Evolutionary conservation across 208 protist genomes (phyloP).

Genomic region (Acanthamoeba polyphaga): DNA sequence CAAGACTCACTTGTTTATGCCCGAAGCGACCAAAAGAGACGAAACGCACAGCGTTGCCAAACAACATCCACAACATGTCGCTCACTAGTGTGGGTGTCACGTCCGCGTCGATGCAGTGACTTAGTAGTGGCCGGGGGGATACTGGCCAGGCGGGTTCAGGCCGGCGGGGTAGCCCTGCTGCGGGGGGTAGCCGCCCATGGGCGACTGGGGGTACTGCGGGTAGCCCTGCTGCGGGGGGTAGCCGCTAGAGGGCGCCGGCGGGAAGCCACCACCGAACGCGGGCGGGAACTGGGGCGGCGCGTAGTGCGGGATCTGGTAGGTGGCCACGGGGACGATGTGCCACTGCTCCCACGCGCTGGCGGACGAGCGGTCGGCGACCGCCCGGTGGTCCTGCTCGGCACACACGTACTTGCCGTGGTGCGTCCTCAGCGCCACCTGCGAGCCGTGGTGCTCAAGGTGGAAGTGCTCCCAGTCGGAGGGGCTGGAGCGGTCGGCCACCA

Average conservation of each 20-base stretch:
- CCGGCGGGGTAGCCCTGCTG: neutral
- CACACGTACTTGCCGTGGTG: conserved; percentile 69
- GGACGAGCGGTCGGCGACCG: neutral
- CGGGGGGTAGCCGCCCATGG: neutral
- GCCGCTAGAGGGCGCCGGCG: too few relatives aligned
- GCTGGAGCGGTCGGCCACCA: neutral
- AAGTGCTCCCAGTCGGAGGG: neutral
- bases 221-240: neutral
- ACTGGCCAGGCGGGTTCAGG: neutral
- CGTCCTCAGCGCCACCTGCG: neutral
- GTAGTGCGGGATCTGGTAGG: too few relatives aligned
- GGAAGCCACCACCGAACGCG: too few relatives aligned
- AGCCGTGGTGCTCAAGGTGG: neutral
- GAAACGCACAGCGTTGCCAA: too few relatives aligned
- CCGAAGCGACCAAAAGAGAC: too few relatives aligned
- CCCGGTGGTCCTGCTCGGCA: conserved; percentile 8
- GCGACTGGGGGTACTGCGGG: neutral
- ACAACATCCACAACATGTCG: too few relatives aligned
- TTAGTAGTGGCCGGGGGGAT: conserved; percentile 11
- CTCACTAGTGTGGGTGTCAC: too few relatives aligned
- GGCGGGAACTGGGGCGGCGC: too few relatives aligned
- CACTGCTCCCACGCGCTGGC: neutral
- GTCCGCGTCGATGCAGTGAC: too few relatives aligned
- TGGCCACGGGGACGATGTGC: neutral
- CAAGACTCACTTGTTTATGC: too few relatives aligned